Evolutionary conservation across 1,284 basidiomycete genomes (phyloP), one percentile per base, ranked within the genome.

Genomic region (Quambalaria eucalypti): DNA sequence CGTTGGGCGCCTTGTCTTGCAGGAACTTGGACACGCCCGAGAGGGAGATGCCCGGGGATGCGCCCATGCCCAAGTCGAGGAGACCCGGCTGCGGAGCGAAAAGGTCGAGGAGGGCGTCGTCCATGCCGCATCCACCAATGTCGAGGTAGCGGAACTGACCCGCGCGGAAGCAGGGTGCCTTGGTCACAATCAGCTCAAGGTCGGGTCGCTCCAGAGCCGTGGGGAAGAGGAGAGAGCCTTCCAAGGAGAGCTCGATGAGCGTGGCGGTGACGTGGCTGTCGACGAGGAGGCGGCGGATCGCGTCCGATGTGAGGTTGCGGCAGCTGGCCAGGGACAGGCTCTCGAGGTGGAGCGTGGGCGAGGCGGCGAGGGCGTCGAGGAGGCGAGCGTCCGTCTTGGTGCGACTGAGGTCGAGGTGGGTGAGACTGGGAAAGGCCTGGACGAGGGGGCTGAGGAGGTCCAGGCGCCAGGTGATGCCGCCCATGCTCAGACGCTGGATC

Each of bases 251-350:
- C 68, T 97, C 88, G 51, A 80, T 80, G 28, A 96, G 79, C 26
- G 80, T 78, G 12, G 69, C 65, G 8, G 78, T 78, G 2, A 85
- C 84, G 30, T 85, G 84, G 0, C 83, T 84, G 44, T 84, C 78
- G 47, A 88, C 76, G 39, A 95, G 80, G 76, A 97, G 86, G 51
- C 84, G 78, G 49, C 82, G 82, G 66, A 97, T 83, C 50, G 87
- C 85, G 56, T 85, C 82, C 52, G 89, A 85, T 0, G 87, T 87
- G 46, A 97, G 79, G 56, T 85, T 84, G 48, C 85, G 84, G 79
- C 92, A 97, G 9, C 90, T 84, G 9, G 88, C 87, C n/a, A 97
- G 80, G 7, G 88, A 87, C 47, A 98, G 82, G 0, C 87, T 87
- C 61, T 83, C 81, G 28, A 97, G 81, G 29, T 82, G 84, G 63